Evolutionary conservation across 495 filamentous ascomycete species (phyloP), one percentile per base, ranked within the genome.

Genomic region (Penicillium desertorum): DNA sequence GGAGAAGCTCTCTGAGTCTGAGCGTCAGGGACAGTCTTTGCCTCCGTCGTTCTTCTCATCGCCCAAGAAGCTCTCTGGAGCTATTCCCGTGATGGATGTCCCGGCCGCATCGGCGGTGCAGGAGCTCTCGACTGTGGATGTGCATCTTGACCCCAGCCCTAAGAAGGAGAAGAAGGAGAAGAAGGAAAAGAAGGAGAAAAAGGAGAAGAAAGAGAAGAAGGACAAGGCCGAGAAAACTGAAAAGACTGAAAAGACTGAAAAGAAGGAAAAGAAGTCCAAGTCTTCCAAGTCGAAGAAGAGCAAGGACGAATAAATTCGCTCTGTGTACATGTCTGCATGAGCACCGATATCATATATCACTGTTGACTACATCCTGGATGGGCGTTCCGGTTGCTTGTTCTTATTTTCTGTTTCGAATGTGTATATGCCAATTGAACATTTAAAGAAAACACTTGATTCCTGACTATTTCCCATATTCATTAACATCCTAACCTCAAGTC

Each of bases 1-100:
- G 56, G 62, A 60, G 10, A 59, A 62, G 42, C 58, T 82, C 7
- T 25, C 72, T 5, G 64, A 72, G 50, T 62, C 74, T 19, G 79
- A 81, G 61, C 59, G 62, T 12, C 62, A 67, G 54, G 75, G 76
- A 4, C 61, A 63, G 34, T 59, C 64, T 3, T 29, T 64, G 44
- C 65, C 62, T 19, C 41, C 52, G 14, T 61, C 65, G 11, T 63
- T 63, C 45, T 51, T 59, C 6, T 53, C 57, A 22, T 30, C 63
- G 16, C 19, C 29, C 10, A 62, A 54, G 55, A 58, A 56, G 36
- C 34, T 47, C 12, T 56, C 36, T 7, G 59, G 57, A 2, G 36
- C 68, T n/a, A 53, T 68, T 50, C 63, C 69, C 2, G 52, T 68
- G 20, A 62, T 63, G 22, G 57, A 46, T 23, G 58, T 50, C 3